These are phyloP conservation scores for Ustilago xerochloae DNA, from an alignment of 1,284 basidiomycete genomes.

Conservation along the genomic window DNA sequence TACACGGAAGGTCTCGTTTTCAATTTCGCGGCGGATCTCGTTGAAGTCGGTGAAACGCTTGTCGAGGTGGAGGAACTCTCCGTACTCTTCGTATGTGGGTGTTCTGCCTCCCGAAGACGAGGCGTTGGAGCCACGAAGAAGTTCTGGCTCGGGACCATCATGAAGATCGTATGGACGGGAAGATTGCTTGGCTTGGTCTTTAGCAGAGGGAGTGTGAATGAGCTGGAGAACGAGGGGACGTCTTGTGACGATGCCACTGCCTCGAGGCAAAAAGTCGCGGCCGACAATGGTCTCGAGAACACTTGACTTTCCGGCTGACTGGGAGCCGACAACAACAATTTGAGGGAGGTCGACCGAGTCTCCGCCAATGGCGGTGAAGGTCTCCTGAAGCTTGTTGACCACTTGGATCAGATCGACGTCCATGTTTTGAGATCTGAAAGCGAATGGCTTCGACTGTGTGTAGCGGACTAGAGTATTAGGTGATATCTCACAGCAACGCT, in stretches of 20 bases:
- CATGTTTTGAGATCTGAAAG: no score
- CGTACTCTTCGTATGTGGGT: slow-evolving; percentile 78
- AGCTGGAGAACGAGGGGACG: slow-evolving; percentile 94
- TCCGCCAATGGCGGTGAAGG: slow-evolving; percentile 68
- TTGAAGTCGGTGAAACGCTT: slow-evolving; percentile 94
- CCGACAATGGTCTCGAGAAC: slow-evolving; percentile 78
- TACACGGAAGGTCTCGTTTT: slow-evolving; percentile 96
- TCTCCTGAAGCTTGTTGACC: slow-evolving; percentile 89
- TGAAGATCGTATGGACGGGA: slow-evolving; percentile 33
- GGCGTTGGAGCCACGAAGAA: slow-evolving; percentile 23
- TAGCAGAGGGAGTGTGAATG: slow-evolving; percentile 77
- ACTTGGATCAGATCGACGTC: slow-evolving; percentile 85
- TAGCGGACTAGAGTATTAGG: no score
- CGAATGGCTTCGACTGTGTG: neutral
- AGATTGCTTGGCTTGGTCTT: slow-evolving; percentile 38
- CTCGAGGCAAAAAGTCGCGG: slow-evolving; percentile 89
- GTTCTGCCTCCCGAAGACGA: slow-evolving; percentile 21
- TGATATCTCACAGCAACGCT: no score
- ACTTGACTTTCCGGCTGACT: slow-evolving; percentile 73
- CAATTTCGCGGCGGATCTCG: slow-evolving; percentile 95
- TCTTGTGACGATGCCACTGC: slow-evolving; percentile 92
- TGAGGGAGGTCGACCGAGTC: slow-evolving; percentile 73
- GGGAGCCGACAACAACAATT: slow-evolving; percentile 70
- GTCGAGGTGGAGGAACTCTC: slow-evolving; percentile 95
- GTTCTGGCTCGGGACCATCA: slow-evolving; percentile 27